A percentile compares a stretch with the other conserved stretches of the same genome.
Conservation (phyloP, 352 stramenopile genomes). For the Pythium phragmiticola region DNA sequence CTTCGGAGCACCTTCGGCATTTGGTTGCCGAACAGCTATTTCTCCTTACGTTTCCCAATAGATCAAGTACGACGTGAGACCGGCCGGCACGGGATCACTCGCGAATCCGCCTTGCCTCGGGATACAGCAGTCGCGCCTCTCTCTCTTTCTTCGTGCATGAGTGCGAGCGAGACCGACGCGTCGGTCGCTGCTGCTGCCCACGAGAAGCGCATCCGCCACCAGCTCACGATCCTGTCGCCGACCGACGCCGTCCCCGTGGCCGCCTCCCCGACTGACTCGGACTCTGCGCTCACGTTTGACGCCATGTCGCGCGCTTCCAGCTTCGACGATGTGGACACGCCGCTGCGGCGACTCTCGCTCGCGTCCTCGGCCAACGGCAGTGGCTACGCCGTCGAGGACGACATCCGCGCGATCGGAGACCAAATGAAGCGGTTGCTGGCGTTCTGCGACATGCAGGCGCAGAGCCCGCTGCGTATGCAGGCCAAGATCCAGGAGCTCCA, state of each 20-base stretch:
- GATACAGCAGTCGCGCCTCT: background rate
- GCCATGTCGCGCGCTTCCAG: slow-evolving; percentile 25
- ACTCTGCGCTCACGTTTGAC: slow-evolving; percentile 19
- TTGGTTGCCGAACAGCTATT: background rate
- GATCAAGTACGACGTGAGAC: background rate
- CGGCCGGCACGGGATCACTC: slow-evolving; percentile 11
- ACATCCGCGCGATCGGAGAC: slow-evolving; percentile 74
- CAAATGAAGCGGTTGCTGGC: slow-evolving; percentile 81
- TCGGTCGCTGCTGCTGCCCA: slow-evolving; percentile 3
- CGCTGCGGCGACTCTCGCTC: slow-evolving; percentile 40
- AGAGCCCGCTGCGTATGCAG: slow-evolving; percentile 72
- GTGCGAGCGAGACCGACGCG: background rate
- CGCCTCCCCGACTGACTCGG: slow-evolving; percentile 21
- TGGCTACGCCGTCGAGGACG: slow-evolving; percentile 62
- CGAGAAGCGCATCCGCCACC: slow-evolving; percentile 28
- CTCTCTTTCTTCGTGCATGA: slow-evolving; percentile 10
- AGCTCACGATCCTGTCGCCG: slow-evolving; percentile 25
- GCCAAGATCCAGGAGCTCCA: slow-evolving; percentile 78
- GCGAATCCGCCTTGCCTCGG: slow-evolving; percentile 8
- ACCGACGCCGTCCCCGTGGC: background rate
- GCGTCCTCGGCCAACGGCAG: slow-evolving; percentile 36
- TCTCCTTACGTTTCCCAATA: background rate
- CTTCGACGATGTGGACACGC: slow-evolving; percentile 23
- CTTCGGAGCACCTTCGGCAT: slow-evolving; percentile 10
- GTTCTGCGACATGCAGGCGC: slow-evolving; percentile 71